These are phyloP conservation scores for Elaeis guineensis DNA, from an alignment of 176 grass and related monocot species.

Conservation along the genomic window DNA sequence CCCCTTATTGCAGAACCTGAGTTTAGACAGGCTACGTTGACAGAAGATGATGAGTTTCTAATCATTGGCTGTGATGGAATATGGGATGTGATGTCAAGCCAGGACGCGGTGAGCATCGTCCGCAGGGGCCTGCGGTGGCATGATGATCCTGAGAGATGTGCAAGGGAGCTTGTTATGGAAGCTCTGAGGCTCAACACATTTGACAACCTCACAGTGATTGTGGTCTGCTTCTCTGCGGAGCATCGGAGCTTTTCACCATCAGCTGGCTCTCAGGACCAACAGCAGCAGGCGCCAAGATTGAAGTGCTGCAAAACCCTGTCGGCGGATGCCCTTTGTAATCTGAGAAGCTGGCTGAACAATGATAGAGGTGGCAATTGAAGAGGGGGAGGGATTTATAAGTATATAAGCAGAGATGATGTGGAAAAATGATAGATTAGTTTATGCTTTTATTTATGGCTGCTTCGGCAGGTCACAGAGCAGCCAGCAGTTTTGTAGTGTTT, in stretches of 20 bases:
- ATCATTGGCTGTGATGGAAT: slow-evolving; percentile 14
- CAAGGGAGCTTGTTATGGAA: slow-evolving; percentile 2
- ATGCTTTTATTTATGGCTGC: too few species aligned
- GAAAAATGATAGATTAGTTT: background rate
- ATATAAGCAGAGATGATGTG: background rate
- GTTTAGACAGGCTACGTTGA: background rate
- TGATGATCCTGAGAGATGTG: slow-evolving; percentile 7
- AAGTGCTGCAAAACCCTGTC: slow-evolving; percentile 1
- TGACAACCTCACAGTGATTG: slow-evolving; percentile 12
- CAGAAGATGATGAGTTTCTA: slow-evolving; percentile 13
- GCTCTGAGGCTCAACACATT: slow-evolving; percentile 4
- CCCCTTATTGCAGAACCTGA: slow-evolving; percentile 14
- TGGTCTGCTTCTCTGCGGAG: slow-evolving; percentile 1
- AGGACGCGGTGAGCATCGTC: slow-evolving; percentile 10
- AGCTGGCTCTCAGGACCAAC: too few species aligned
- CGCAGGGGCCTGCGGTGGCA: slow-evolving; percentile 6
- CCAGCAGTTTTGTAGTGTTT: too few species aligned
- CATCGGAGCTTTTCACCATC: background rate
- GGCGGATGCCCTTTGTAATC: slow-evolving; percentile 7
- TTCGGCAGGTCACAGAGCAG: too few species aligned
- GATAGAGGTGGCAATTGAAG: background rate
- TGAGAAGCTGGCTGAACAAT: slow-evolving; percentile 4
- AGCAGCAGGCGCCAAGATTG: background rate
- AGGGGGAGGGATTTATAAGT: background rate
- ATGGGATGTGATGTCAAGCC: slow-evolving; percentile 14